Base-by-base conservation (phyloP, 225 moss, liverwort and hornwort species). In the Straminergon stramineum region DNA sequence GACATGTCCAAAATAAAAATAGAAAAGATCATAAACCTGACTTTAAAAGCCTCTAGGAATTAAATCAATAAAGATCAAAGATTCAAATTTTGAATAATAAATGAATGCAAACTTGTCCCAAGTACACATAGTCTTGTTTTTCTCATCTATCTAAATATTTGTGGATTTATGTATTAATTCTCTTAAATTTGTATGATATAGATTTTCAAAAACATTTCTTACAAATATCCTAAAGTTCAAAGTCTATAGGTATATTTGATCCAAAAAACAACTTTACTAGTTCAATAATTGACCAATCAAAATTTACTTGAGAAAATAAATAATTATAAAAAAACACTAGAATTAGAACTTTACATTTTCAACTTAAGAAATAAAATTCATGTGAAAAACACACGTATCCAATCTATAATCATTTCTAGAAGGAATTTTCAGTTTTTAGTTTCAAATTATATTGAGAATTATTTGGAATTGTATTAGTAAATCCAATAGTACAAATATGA, bases 341-440 rank as follows among this genome's bases (percentile, higher is more conserved):
- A 22, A n/a, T 68, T 37, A 6, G 13, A 69, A 69, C 4, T 69
- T 69, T 23, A 39, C n/a, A 69, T 23, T 68, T 69, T 23, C 4
- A 69, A 23, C 7, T 66, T 39, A 23, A 22, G 13, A 23, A 69
- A 69, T 39, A 23, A n/a, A 69, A 69, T 23, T n/a, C 23, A 23
- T 69, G 1, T 22, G 6, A n/a, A 69, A 69, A n/a, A 5, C 7
- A 4, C 4, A 22, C 2, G 0, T 7, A 69, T n/a, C 23, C 39
- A 69, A 23, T n/a, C 13, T 69, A 69, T 23, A 23, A 69, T 23
- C 11, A 23, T n/a, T 23, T 39, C 2, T 17, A 35, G 2, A 66
- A 66, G 35, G 8, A 65, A 66, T 35, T 66, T 32, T 66, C 35
- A 35, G 10, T 0, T 18, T 66, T 66, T 18, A 18, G 2, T 66